Evolutionary conservation across 768 basidiomycete species (phyloP), one percentile per base, ranked within the genome.

Genomic region (Xerocomellus dryophilus): DNA sequence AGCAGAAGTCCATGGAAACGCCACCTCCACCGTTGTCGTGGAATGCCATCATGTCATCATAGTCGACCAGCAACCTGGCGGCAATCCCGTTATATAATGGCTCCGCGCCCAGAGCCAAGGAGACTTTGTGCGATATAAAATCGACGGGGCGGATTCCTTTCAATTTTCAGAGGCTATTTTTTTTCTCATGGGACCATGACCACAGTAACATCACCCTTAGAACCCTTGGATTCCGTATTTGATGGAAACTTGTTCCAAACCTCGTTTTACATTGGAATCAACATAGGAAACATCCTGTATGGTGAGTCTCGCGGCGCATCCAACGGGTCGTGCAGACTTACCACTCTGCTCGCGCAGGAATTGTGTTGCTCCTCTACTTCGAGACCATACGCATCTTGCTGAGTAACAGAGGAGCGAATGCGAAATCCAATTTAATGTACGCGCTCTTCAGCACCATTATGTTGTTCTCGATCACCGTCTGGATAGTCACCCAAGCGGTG

Each of bases 401-500:
- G 5, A 39, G 38, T 7, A 45, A 20, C 20, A 41, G 9, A 40
- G 45, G 51, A 14, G 43, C 42, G 6, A 38, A 31, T 3, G 61
- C 32, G 21, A 58, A 31, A 43, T 53, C 56, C 1, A 43, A 66
- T 18, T 0, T 51, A n/a, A 61, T 65, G 8, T 69, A 70, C 12
- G 59, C 47, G 21, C 9, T 59, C 39, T 69, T 71, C 32, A 69
- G 67, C 36, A 69, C 9, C 34, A 23, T 51, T 14, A 60, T 71
- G 56, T 20, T 72, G 2, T 47, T 71, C 23, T 61, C 63, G 18
- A 58, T 65, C 63, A 70, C 74, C 0, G 47, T 73, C 18, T 72
- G 67, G 54, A 50, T 71, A 18, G 59, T 56, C 15, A 50, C 56
- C 2, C n/a, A 47, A 2, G 43, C 43, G 3, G 17, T 69, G 4